Base-by-base conservation (phyloP, 306 rosid genomes). In the Lupinus albus region DNA sequence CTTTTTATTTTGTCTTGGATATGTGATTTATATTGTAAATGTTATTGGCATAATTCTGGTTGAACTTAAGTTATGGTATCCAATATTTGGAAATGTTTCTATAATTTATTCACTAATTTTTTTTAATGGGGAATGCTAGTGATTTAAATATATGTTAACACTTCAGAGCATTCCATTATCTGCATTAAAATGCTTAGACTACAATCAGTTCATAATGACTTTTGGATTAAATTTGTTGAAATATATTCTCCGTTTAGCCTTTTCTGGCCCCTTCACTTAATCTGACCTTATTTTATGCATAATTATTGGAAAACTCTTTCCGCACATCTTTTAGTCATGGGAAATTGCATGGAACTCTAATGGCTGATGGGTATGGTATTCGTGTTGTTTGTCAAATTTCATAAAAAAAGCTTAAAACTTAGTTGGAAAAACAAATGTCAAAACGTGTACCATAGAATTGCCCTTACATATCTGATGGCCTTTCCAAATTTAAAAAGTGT, bases 91-190 rank as follows among this genome's bases (percentile, higher is more conserved):
- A 25, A 68, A 16, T n/a, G 11, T 67, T 25, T 51, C 8, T 64
- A 1, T 61, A 8, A n/a, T 71, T 71, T 59, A n/a, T 48, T 18
- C 30, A 71, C 68, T 63, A 52, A 60, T 30, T 56, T 44, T 47
- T 46, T 25, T 39, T 56, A 41, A 1, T 25, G 58, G 58, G 11
- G 17, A 11, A 42, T 17, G 12, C 35, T 46, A 16, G 59, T n/a
- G 12, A 5, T 2, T 20, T 18, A 3, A 32, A 57, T 16, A 12
- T 35, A 50, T 60, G 59, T 11, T 49, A 30, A 49, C 38, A 30
- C 76, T 61, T 53, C 41, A 49, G 13, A 25, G 38, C 21, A 16
- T 11, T 58, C 53, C 20, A 12, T 13, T 12, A 11, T 14, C 20
- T 8, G 1, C 1, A 33, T 67, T 42, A 9, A 14, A 47, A 48